These are phyloP conservation scores for Hypoxylon trugodes DNA, from an alignment of 495 filamentous ascomycete species.

Conservation along the genomic window DNA sequence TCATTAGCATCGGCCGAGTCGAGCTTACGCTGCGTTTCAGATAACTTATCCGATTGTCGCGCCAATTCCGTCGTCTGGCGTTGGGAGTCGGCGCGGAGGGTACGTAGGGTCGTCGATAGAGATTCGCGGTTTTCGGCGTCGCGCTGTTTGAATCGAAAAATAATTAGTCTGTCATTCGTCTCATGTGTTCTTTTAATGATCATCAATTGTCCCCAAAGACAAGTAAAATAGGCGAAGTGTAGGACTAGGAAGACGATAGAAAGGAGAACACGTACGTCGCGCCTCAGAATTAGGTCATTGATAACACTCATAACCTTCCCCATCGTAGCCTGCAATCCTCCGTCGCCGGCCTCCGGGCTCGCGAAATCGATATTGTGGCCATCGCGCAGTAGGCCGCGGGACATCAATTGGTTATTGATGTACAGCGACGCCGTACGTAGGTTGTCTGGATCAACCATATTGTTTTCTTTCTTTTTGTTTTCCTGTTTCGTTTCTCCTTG, in stretches of 20 bases:
- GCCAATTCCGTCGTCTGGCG: slow-evolving; percentile 69
- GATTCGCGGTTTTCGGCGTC: slow-evolving; percentile 86
- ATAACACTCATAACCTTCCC: slow-evolving; percentile 88
- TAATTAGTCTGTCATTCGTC: slow-evolving; percentile 12
- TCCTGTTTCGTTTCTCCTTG: background rate
- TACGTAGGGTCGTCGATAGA: slow-evolving; percentile 79
- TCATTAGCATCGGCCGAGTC: slow-evolving; percentile 78
- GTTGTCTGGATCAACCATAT: slow-evolving; percentile 79
- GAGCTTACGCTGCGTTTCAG: slow-evolving; percentile 77
- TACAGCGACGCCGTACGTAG: slow-evolving; percentile 89
- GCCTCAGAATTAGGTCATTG: slow-evolving; percentile 84
- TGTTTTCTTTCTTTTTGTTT: slow-evolving; percentile 12
- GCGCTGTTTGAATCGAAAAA: slow-evolving; percentile 60
- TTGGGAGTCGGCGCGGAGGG: slow-evolving; percentile 73
- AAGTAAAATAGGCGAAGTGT: too few species aligned
- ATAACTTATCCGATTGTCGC: slow-evolving; percentile 70
- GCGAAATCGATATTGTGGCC: slow-evolving; percentile 87
- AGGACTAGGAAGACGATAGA: background rate
- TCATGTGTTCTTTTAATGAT: background rate
- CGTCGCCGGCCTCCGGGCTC: slow-evolving; percentile 71
- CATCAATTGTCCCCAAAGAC: background rate
- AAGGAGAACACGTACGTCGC: slow-evolving; percentile 70
- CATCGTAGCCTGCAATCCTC: slow-evolving; percentile 74
- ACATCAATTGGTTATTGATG: slow-evolving; percentile 94
- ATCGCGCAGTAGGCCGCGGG: slow-evolving; percentile 86